Evolutionary conservation across 306 rosid genomes (phyloP).

Genomic region (Fragaria nilgerrensis): DNA sequence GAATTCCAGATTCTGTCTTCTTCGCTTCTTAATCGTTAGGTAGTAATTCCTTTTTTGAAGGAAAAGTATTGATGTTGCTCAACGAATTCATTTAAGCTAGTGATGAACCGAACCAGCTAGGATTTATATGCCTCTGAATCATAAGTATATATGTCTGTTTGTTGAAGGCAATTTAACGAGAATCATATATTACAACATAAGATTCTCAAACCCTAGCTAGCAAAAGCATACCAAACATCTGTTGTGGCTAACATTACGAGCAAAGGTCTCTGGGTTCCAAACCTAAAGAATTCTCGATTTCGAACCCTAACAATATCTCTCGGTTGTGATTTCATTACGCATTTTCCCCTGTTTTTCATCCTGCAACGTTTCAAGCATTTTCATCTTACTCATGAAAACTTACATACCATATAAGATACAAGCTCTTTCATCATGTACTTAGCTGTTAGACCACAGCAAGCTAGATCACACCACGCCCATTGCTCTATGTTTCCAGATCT

Average conservation of each 20-base stretch:
- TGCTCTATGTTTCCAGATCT: constrained; percentile 23
- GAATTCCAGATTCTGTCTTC: neutral
- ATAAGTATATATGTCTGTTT: neutral
- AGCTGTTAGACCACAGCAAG: neutral
- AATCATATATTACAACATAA: neutral
- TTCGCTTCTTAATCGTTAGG: neutral
- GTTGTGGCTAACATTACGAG: neutral
- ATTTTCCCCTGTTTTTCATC: neutral
- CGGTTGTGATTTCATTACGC: neutral
- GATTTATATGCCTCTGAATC: neutral
- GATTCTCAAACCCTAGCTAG: neutral
- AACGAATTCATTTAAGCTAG: neutral
- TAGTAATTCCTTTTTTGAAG: neutral
- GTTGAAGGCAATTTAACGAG: neutral
- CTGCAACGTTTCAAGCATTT: no score
- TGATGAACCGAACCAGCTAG: neutral
- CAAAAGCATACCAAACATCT: neutral
- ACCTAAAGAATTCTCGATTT: neutral
- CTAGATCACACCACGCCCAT: constrained; percentile 19
- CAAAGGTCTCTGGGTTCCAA: neutral
- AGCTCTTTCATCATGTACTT: neutral
- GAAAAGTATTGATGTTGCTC: neutral
- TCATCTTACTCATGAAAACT: no score
- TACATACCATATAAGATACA: neutral
- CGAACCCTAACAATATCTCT: neutral